Evolutionary conservation across 441 rosid genomes (phyloP).

Genomic region (Jatropha podagrica): DNA sequence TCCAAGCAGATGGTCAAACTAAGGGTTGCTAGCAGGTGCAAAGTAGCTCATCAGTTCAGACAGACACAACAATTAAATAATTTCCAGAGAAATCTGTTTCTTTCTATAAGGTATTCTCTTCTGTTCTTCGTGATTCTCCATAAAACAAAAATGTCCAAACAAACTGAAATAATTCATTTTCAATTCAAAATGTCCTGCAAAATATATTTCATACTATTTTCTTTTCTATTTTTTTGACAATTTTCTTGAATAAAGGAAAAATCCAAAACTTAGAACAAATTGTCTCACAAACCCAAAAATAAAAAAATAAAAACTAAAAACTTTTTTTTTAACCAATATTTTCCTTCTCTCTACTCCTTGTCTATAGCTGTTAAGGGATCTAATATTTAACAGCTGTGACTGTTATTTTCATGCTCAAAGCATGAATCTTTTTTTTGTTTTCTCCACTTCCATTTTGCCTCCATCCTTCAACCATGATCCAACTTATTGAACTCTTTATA

Average conservation of each 20-base stretch:
- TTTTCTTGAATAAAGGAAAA: not conserved
- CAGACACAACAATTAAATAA: not conserved
- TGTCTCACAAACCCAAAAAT: conserved; percentile 24
- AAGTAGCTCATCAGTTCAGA: not conserved
- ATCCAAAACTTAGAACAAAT: conserved; percentile 19
- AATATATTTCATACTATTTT: not conserved
- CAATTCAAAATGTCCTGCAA: not conserved
- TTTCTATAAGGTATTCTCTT: not conserved
- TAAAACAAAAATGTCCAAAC: not conserved
- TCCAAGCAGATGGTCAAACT: not conserved
- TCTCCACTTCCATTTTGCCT: not conserved
- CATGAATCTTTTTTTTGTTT: conserved; percentile 25
- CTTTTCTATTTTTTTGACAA: not conserved
- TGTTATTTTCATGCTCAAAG: conserved; percentile 29
- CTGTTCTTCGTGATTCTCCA: not conserved
- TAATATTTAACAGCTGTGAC: conserved; percentile 57
- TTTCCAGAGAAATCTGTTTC: not conserved
- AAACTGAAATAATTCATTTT: not conserved
- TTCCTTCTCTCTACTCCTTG: conserved; percentile 15
- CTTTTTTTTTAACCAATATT: conserved; percentile 1
- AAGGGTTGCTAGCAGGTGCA: too few relatives aligned
- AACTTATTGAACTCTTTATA: conserved; percentile 26
- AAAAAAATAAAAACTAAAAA: not conserved
- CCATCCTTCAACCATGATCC: conserved; percentile 33
- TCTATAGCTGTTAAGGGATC: conserved; percentile 47